phyloP scores from a whole-genome alignment of 345 rosid genomes.

The Eucalyptus curtisii region DNA sequence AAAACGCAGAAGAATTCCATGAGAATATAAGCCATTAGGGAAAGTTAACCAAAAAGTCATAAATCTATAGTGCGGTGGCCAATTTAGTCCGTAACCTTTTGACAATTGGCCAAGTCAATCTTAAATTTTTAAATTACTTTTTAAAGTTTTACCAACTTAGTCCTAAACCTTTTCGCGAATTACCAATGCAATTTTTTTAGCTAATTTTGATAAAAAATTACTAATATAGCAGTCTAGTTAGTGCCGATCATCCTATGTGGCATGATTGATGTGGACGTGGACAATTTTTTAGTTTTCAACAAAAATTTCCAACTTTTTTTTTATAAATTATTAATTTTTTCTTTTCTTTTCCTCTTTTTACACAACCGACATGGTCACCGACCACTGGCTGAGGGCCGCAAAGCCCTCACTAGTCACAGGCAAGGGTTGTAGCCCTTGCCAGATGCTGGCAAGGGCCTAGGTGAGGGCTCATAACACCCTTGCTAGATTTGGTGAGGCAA shows the following conservation, averaged over 20 bases:
- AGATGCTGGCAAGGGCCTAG: too few relatives aligned
- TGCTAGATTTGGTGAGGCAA: neutral
- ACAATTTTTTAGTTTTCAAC: too few relatives aligned
- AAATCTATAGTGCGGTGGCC: neutral
- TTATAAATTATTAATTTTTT: too few relatives aligned
- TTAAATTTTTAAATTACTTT: too few relatives aligned
- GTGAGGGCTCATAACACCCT: neutral
- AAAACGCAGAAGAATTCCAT: neutral
- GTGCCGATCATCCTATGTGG: rapidly evolving
- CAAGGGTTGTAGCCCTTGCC: neutral
- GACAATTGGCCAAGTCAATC: neutral
- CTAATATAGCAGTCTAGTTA: neutral
- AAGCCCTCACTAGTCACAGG: too few relatives aligned
- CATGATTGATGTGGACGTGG: rapidly evolving
- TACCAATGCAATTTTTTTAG: neutral
- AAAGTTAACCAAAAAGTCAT: neutral
- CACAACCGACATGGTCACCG: rapidly evolving
- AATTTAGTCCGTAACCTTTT: too few relatives aligned
- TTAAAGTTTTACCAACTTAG: too few relatives aligned
- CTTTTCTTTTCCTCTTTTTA: neutral
- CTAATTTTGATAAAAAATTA: rapidly evolving
- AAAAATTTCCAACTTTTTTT: too few relatives aligned
- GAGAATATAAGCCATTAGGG: neutral
- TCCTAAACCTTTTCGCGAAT: too few relatives aligned
- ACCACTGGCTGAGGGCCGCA: rapidly evolving